phyloP scores from a whole-genome alignment of 345 rosid genomes.

The Isatis tinctoria region DNA sequence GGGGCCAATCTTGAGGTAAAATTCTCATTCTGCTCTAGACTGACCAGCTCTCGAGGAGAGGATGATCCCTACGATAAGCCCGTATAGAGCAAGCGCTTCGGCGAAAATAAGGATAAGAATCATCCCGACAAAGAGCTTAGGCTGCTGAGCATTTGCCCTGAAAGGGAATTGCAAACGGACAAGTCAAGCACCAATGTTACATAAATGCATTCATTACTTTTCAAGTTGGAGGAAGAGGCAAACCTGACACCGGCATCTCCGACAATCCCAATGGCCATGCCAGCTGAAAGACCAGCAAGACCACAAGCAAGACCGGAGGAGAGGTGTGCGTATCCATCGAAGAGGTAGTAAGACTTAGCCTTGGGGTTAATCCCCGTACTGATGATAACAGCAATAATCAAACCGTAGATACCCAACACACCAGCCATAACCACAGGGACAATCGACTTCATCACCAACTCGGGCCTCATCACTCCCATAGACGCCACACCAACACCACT shows the following conservation, averaged over 20 bases:
- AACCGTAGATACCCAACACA: slow-evolving; percentile 38
- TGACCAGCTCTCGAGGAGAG: slow-evolving; percentile 40
- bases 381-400: slow-evolving; percentile 40
- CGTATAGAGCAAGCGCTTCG: slow-evolving; percentile 39
- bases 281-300: slow-evolving; percentile 41
- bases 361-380: slow-evolving; percentile 42
- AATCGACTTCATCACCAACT: slow-evolving; percentile 37
- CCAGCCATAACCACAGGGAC: slow-evolving; percentile 44
- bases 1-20: neutral
- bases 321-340: slow-evolving; percentile 38
- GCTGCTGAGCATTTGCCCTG: slow-evolving; percentile 44
- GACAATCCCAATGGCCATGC: slow-evolving; percentile 38
- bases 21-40: slow-evolving; percentile 37
- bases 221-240: neutral
- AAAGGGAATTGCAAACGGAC: neutral
- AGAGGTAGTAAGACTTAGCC: slow-evolving; percentile 40
- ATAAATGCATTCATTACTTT: neutral
- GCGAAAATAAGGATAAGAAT: slow-evolving; percentile 39
- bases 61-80: slow-evolving; percentile 38
- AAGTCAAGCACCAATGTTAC: neutral
- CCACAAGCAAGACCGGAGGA: slow-evolving; percentile 41
- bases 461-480: slow-evolving; percentile 41
- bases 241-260: slow-evolving; percentile 44
- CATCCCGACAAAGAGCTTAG: slow-evolving; percentile 41
- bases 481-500: slow-evolving; percentile 42